Conservation (phyloP, 345 rosid species). For the Erucastrum elatum region DNA sequence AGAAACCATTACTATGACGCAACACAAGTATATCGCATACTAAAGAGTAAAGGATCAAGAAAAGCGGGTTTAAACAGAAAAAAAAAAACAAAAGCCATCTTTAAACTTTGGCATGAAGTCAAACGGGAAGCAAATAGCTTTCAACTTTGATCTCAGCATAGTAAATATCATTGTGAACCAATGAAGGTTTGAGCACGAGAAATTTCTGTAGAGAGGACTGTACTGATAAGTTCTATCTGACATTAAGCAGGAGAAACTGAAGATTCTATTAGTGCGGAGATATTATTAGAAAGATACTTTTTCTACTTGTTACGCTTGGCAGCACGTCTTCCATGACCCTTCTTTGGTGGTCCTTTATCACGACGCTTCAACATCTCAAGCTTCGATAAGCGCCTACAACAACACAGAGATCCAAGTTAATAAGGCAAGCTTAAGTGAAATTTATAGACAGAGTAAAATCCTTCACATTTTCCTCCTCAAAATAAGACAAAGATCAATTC, state of each 20-base stretch:
- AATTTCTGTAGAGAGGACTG: neutral
- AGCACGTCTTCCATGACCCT: constrained; percentile 80
- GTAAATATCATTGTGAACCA: constrained; percentile 8
- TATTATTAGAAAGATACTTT: neutral
- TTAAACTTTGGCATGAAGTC: neutral
- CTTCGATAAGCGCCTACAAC: constrained; percentile 55
- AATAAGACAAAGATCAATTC: neutral
- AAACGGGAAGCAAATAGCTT: constrained; percentile 20
- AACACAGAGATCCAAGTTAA: neutral
- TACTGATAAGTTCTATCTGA: constrained; percentile 1
- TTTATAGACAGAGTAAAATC: neutral
- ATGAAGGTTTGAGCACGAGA: neutral
- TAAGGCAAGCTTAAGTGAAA: neutral
- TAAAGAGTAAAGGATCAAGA: neutral
- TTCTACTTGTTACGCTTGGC: constrained; percentile 56
- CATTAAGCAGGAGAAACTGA: constrained; percentile 7
- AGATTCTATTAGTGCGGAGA: neutral
- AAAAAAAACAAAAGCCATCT: neutral
- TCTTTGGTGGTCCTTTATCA: constrained; percentile 84
- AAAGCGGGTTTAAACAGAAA: neutral
- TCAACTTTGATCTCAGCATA: constrained; percentile 15
- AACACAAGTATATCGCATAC: neutral
- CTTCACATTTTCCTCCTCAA: neutral
- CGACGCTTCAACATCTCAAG: constrained; percentile 87
- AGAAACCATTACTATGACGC: neutral